Evolutionary conservation across 345 rosid genomes (phyloP).

Genomic region (Xanthoceras sorbifolium): DNA sequence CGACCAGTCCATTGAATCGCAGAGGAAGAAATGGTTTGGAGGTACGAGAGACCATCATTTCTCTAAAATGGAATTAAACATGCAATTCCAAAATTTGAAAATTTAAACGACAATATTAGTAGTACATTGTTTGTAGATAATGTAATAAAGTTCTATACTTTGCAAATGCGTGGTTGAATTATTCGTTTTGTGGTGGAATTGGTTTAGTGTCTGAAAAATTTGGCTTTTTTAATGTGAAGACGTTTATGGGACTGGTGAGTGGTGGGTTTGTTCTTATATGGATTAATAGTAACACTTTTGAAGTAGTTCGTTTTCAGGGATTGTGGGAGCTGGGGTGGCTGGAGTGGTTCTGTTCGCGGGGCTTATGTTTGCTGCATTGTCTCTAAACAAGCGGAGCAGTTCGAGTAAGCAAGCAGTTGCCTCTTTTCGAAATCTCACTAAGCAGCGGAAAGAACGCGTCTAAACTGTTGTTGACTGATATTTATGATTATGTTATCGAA

Average conservation of each 20-base stretch:
- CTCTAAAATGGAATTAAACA: background rate
- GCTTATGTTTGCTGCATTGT: slow-evolving; percentile 61
- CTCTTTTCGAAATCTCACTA: background rate
- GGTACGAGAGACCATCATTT: slow-evolving; percentile 40
- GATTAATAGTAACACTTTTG: slow-evolving; percentile 64
- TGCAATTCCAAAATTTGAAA: background rate
- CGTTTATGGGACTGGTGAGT: slow-evolving; percentile 1
- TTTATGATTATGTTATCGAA: slow-evolving; percentile 16
- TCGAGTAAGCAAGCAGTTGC: slow-evolving; percentile 66
- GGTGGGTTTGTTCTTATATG: slow-evolving; percentile 29
- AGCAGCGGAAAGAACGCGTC: background rate
- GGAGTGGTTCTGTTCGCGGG: slow-evolving; percentile 61
- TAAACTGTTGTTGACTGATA: background rate
- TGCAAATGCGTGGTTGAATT: background rate
- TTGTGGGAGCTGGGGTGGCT: slow-evolving; percentile 73
- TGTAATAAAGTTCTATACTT: background rate
- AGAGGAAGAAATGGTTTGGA: slow-evolving; percentile 56
- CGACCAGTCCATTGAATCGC: slow-evolving; percentile 37
- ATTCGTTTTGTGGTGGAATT: background rate
- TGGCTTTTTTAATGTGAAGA: background rate
- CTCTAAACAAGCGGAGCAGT: slow-evolving; percentile 52
- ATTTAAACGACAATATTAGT: background rate
- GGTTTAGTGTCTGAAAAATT: background rate
- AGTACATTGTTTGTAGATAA: background rate
- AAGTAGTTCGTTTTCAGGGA: slow-evolving; percentile 86